These are phyloP conservation scores for Penicillium hesseltinei DNA, from an alignment of 2,329 filamentous ascomycete species.

Conservation along the genomic window DNA sequence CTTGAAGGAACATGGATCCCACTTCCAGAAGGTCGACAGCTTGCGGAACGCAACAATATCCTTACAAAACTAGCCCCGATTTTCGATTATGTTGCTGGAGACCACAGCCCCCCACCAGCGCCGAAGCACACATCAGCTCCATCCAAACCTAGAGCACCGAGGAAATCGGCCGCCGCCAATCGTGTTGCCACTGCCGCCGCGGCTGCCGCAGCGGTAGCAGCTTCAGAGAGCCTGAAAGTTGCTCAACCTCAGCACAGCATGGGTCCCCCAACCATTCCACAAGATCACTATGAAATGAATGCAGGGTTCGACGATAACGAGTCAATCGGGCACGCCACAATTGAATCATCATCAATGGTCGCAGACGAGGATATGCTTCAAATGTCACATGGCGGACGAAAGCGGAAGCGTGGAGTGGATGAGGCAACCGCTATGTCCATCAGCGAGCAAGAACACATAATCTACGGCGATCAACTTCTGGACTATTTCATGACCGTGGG, in stretches of 20 bases:
- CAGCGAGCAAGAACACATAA: constrained; percentile 78
- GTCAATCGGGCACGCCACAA: constrained; percentile 77
- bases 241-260: constrained; percentile 34
- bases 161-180: constrained; percentile 61
- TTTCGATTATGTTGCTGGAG: constrained; percentile 83
- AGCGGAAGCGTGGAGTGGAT: constrained; percentile 73
- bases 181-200: constrained; percentile 36
- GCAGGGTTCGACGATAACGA: constrained; percentile 70
- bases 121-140: constrained; percentile 76
- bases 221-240: constrained; percentile 33
- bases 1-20: constrained; percentile 88
- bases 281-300: constrained; percentile 67
- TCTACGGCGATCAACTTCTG: constrained; percentile 88
- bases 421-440: constrained; percentile 56
- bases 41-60: constrained; percentile 84
- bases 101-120: constrained; percentile 85
- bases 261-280: constrained; percentile 41
- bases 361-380: constrained; percentile 79
- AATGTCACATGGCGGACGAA: constrained; percentile 61
- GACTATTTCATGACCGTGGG: constrained; percentile 93
- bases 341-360: constrained; percentile 80
- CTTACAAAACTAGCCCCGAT: constrained; percentile 80
- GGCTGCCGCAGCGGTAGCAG: constrained; percentile 9
- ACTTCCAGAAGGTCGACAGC: constrained; percentile 71
- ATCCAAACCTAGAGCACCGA: constrained; percentile 73